A percentile compares a stretch with the other conserved stretches of the same genome.
Evolutionary conservation across 306 rosid species (phyloP).

Genomic region (Inga leiocalycina): DNA sequence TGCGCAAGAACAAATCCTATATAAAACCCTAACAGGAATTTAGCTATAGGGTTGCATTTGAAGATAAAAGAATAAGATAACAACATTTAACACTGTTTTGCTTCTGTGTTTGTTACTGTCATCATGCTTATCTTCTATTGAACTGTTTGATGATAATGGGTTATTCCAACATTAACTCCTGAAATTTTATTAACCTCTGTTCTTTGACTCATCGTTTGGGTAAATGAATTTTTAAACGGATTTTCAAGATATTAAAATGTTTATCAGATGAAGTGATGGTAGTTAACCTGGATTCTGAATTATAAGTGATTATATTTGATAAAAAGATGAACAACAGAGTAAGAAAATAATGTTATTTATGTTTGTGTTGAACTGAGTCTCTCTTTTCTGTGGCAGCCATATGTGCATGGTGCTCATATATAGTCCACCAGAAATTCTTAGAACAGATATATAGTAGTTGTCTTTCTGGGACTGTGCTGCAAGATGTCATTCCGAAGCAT

Average conservation of each 20-base stretch:
- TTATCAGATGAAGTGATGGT: background rate
- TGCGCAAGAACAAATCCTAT: background rate
- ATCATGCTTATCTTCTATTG: background rate
- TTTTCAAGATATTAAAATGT: background rate
- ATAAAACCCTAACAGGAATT: background rate
- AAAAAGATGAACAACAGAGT: constrained; percentile 14
- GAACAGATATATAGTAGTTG: constrained; percentile 25
- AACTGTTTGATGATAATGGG: background rate
- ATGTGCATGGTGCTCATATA: constrained; percentile 35
- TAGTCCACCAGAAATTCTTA: constrained; percentile 29
- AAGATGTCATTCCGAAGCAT: constrained; percentile 92
- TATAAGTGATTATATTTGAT: constrained; percentile 1
- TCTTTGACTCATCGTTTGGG: constrained; percentile 18
- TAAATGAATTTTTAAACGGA: constrained; percentile 1
- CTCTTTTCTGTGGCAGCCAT: constrained; percentile 44
- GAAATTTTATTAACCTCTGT: background rate
- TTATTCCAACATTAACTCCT: background rate
- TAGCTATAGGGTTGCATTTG: background rate
- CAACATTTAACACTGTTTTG: background rate
- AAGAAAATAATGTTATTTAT: background rate
- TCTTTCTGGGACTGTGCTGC: constrained; percentile 27
- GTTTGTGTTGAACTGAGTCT: constrained; percentile 23
- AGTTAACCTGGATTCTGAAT: background rate
- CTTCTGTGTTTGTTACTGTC: background rate
- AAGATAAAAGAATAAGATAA: background rate